Base-by-base conservation (phyloP, 768 basidiomycete genomes). In the Tylopilus intermedius region DNA sequence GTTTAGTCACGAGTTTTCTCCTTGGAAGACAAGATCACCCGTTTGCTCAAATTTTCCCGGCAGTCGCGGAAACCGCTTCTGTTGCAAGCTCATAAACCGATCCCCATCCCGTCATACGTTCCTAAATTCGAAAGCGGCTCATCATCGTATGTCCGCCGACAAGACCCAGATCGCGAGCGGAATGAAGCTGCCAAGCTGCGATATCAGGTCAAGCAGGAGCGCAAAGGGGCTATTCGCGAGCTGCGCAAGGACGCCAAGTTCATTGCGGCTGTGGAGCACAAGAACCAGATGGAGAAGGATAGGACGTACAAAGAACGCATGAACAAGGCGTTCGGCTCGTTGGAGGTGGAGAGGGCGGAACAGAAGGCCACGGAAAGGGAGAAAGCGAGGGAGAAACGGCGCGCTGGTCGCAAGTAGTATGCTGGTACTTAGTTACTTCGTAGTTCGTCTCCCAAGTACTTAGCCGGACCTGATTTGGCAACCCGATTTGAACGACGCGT, bases 181-280 rank as follows among this genome's bases (percentile, higher is more conserved):
- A 93, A 91, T 65, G 90, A 89, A 58, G 82, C 84, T 0, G 72
- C 85, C 52, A 98, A 97, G 69, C 71, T 99, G 63, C 86, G 88
- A 50, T 79, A 81, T 38, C 83, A 94, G 66, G 87, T 93, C 75
- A 94, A 94, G 73, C 87, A 98, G 72, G 96, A 98, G 76, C 76
- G 81, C 65, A 98, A 97, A 76, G 94, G 96, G 41, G 96, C 96
- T 5, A 93, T 99, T 56, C 78, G 95, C 43, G 96, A 99, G 67
- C 76, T 99, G 49, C 83, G 96, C 55, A 97, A 97, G 76, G 96
- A 99, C 66, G 86, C 92, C 56, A 79, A 81, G 59, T 99, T 97
- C 81, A 75, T 99, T 71, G 92, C 95, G 9, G 77, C 76, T 27
- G 93, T 94, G 65, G 84, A 92, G 62, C 85, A 90, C 64, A 82